These are phyloP conservation scores for Arxiozyma bovina DNA, from an alignment of 1,139 yeast species.

Conservation along the genomic window DNA sequence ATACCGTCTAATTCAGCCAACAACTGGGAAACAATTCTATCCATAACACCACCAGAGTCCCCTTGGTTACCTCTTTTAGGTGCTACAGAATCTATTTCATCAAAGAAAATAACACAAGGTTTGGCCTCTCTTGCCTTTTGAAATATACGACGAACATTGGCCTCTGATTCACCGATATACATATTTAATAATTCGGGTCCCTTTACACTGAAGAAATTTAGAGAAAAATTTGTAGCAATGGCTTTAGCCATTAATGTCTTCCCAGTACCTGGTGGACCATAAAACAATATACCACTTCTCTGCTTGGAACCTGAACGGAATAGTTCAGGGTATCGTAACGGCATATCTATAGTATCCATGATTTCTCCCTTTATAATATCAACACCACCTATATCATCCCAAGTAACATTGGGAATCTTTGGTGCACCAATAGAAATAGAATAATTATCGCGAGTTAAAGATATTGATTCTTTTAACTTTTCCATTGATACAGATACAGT, in stretches of 20 bases:
- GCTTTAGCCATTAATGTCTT: slow-evolving; percentile 92
- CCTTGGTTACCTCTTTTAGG: slow-evolving; percentile 98
- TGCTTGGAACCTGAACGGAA: slow-evolving; percentile 84
- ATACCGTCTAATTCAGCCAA: slow-evolving; percentile 93
- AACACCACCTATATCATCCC: slow-evolving; percentile 78
- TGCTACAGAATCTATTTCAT: slow-evolving; percentile 94
- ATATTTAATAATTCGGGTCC: slow-evolving; percentile 92
- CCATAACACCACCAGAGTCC: slow-evolving; percentile 98
- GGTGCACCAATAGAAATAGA: slow-evolving; percentile 97
- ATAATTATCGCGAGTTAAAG: slow-evolving; percentile 76
- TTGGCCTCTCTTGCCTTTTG: slow-evolving; percentile 92
- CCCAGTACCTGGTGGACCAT: slow-evolving; percentile 99
- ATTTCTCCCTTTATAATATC: slow-evolving; percentile 86
- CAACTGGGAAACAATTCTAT: slow-evolving; percentile 88
- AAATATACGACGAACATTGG: slow-evolving; percentile 88
- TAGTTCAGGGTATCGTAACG: slow-evolving; percentile 83
- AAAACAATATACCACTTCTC: slow-evolving; percentile 85
- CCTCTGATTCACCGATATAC: slow-evolving; percentile 98
- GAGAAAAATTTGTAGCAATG: slow-evolving; percentile 86
- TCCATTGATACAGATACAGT: slow-evolving; percentile 39
- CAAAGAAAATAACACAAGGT: slow-evolving; percentile 95
- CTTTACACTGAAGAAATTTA: slow-evolving; percentile 89
- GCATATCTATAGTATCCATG: slow-evolving; percentile 91
- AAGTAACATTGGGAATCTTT: slow-evolving; percentile 82
- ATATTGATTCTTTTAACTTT: slow-evolving; percentile 66